These are phyloP conservation scores for Fusarium coffeatum DNA, from an alignment of 2,329 filamentous ascomycete species.

Conservation along the genomic window DNA sequence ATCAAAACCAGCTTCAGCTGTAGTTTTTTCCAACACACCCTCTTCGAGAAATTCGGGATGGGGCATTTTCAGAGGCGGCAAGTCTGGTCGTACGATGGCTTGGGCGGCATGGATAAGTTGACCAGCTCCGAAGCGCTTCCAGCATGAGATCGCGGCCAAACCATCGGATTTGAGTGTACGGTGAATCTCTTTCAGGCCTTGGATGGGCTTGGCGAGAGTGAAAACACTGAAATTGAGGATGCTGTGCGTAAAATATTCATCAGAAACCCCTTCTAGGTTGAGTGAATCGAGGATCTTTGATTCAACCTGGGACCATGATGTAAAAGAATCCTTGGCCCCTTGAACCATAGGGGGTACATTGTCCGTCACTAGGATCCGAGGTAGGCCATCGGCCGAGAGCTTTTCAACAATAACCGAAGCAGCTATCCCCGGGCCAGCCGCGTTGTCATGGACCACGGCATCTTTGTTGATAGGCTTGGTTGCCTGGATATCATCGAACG, in stretches of 20 bases:
- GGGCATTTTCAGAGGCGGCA: constrained; percentile 43
- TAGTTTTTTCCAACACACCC: constrained; percentile 38
- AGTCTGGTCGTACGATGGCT: constrained; percentile 43
- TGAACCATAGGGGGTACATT: constrained; percentile 37
- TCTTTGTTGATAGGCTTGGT: constrained; percentile 34
- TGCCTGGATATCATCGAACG: constrained; percentile 31
- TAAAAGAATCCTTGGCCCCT: constrained; percentile 29
- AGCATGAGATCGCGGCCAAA: constrained; percentile 42
- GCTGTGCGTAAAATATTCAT: constrained; percentile 42
- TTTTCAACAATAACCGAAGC: constrained; percentile 42
- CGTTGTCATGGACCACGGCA: constrained; percentile 50
- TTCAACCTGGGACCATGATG: constrained; percentile 7
- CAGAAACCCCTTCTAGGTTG: constrained; percentile 32
- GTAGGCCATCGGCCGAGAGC: neutral
- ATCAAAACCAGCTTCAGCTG: constrained; percentile 43
- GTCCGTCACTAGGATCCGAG: constrained; percentile 34
- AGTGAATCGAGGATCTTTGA: constrained; percentile 36
- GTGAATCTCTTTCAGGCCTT: constrained; percentile 46
- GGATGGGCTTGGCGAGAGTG: constrained; percentile 40
- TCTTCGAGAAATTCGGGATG: constrained; percentile 43
- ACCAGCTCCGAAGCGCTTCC: constrained; percentile 43
- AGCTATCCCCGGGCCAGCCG: constrained; percentile 49
- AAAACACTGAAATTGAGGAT: constrained; percentile 50
- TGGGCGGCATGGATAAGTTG: constrained; percentile 47
- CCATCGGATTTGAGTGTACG: constrained; percentile 48